Percentiles rank a stretch among this genome's conserved stretches.
These are phyloP conservation scores for Candida lessepsii DNA, from an alignment of 805 yeast species.

Conservation along the genomic window DNA sequence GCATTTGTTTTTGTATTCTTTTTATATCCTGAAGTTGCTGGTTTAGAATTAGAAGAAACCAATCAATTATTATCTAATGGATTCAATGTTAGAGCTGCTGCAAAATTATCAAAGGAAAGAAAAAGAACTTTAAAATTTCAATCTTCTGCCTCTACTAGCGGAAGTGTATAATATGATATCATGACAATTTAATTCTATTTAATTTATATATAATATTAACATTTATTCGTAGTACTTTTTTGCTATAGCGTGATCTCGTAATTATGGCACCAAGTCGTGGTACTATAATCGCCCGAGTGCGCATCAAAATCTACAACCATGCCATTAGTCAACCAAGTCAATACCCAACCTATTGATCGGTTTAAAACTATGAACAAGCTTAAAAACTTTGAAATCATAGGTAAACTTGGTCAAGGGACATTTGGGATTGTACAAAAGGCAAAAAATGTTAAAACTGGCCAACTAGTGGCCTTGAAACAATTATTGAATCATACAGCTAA, in stretches of 20 bases:
- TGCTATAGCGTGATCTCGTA: no score
- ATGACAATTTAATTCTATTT: background rate
- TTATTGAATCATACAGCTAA: conserved; percentile 74
- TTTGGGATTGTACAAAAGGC: conserved; percentile 84
- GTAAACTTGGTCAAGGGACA: conserved; percentile 45
- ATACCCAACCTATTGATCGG: conserved; percentile 13
- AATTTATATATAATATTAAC: background rate
- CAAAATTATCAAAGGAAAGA: conserved; percentile 36
- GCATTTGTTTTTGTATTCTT: conserved; percentile 75
- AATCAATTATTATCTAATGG: conserved; percentile 80
- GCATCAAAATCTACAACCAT: no score
- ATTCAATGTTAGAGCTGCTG: conserved; percentile 67
- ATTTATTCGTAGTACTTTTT: no score
- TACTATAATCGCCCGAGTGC: no score
- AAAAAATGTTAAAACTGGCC: conserved; percentile 47
- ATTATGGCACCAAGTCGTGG: no score
- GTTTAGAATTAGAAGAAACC: conserved; percentile 88
- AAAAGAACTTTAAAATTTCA: conserved; percentile 24
- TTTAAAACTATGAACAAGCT: conserved; percentile 34
- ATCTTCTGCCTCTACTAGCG: background rate
- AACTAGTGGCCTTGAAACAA: conserved; percentile 82
- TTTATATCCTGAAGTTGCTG: conserved; percentile 90
- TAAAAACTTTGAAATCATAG: conserved; percentile 31
- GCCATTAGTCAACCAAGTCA: conserved; percentile 2
- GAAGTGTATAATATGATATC: background rate